Percentiles rank a stretch among this genome's conserved stretches.
These are phyloP conservation scores for Marchantia paleacea DNA, from an alignment of 225 moss, liverwort and hornwort genomes.

Conservation along the genomic window DNA sequence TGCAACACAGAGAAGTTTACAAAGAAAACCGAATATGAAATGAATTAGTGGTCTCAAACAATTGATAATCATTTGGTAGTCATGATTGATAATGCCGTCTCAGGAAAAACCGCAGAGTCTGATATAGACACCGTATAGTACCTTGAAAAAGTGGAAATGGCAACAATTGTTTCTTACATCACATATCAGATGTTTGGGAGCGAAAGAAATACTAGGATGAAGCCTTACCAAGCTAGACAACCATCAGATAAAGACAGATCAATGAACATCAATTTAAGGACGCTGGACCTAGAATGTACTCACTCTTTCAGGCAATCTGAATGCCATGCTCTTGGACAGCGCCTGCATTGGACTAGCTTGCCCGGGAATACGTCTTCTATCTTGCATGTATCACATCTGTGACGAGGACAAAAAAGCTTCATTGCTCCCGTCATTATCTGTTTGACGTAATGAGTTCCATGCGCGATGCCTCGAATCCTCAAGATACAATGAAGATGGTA, in stretches of 20 bases:
- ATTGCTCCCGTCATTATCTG: background rate
- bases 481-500: slow-evolving; percentile 4
- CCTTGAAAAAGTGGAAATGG: too few species aligned
- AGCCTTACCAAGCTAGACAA: background rate
- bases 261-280: background rate
- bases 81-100: too few species aligned
- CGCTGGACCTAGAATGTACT: background rate
- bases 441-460: background rate
- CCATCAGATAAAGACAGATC: background rate
- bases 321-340: slow-evolving; percentile 18
- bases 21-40: too few species aligned
- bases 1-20: background rate
- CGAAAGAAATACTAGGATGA: too few species aligned
- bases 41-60: too few species aligned
- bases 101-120: too few species aligned
- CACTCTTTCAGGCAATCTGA: slow-evolving; percentile 5
- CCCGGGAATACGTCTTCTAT: background rate
- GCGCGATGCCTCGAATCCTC: background rate
- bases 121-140: too few species aligned
- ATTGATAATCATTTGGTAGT: too few species aligned
- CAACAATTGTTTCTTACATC: too few species aligned
- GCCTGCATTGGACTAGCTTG: slow-evolving; percentile 8
- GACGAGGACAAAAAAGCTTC: slow-evolving; percentile 9
- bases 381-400: slow-evolving; percentile 12
- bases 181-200: too few species aligned